Evolutionary conservation across 345 rosid genomes (phyloP).

Genomic region (Boechera retrofracta): DNA sequence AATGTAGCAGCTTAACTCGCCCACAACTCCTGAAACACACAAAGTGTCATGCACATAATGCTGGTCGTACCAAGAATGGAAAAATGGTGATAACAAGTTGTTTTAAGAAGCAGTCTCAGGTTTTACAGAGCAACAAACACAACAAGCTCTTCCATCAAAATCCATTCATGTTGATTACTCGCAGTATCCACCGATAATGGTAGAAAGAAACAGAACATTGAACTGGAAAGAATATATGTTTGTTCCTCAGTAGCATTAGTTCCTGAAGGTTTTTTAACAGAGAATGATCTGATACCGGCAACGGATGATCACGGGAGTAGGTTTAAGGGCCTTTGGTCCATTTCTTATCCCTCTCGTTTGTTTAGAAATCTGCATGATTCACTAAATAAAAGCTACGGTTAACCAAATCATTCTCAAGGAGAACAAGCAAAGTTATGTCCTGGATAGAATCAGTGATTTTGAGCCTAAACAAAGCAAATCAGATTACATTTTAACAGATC

Average conservation of each 20-base stretch:
- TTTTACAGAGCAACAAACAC: neutral
- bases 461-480: neutral
- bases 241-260: no score
- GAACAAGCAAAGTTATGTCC: neutral
- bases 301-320: slow-evolving; percentile 70
- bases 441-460: neutral
- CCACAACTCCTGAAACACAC: slow-evolving; percentile 25
- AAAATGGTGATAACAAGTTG: neutral
- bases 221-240: neutral
- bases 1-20: slow-evolving; percentile 12
- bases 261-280: neutral
- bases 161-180: neutral
- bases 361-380: slow-evolving; percentile 55
- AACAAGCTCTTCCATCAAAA: neutral
- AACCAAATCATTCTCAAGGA: neutral
- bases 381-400: neutral
- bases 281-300: slow-evolving; percentile 59
- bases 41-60: neutral
- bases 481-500: neutral
- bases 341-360: slow-evolving; percentile 63
- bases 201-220: neutral
- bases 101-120: neutral
- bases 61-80: neutral
- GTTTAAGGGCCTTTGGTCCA: slow-evolving; percentile 81
- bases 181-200: neutral